Evolutionary conservation across 2,329 filamentous ascomycete species (phyloP).

Genomic region (Ophiostoma ips): DNA sequence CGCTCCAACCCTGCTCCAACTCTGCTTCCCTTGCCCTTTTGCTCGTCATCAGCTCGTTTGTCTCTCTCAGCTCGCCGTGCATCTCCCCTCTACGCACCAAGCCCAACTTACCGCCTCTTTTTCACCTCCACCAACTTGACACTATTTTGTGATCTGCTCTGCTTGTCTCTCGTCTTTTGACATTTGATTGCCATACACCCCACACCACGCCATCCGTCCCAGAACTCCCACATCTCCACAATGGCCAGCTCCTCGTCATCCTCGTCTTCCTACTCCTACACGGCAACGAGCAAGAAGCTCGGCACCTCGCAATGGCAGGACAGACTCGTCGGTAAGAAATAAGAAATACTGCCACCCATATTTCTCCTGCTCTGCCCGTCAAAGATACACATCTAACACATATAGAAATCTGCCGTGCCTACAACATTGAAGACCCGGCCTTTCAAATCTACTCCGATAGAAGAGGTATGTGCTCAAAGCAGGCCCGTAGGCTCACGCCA

Average conservation of each 20-base stretch:
- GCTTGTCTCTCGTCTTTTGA: background rate
- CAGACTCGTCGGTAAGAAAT: slow-evolving; percentile 19
- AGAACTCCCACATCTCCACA: background rate
- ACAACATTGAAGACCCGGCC: slow-evolving; percentile 17
- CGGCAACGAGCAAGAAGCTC: slow-evolving; percentile 2
- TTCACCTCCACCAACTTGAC: background rate
- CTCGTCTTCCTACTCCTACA: slow-evolving; percentile 1
- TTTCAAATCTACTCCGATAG: slow-evolving; percentile 23
- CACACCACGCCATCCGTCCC: background rate
- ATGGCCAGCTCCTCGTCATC: slow-evolving; percentile 11
- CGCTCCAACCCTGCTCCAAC: background rate
- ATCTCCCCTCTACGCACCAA: too few relatives aligned
- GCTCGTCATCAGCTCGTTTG: background rate
- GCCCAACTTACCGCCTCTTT: background rate
- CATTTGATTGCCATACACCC: background rate
- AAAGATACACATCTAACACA: background rate
- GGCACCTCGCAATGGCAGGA: slow-evolving; percentile 19
- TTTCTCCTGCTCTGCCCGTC: background rate
- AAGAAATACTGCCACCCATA: background rate
- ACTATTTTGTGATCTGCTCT: too few relatives aligned
- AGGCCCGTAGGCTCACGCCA: background rate
- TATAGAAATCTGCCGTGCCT: slow-evolving; percentile 20
- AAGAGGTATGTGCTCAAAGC: slow-evolving; percentile 18
- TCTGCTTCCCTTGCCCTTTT: background rate
- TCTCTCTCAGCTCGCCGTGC: too few relatives aligned